A percentile compares a stretch with the other conserved stretches of the same genome.
phyloP scores from a whole-genome alignment of 345 rosid genomes.

The Syzygium oleosum region DNA sequence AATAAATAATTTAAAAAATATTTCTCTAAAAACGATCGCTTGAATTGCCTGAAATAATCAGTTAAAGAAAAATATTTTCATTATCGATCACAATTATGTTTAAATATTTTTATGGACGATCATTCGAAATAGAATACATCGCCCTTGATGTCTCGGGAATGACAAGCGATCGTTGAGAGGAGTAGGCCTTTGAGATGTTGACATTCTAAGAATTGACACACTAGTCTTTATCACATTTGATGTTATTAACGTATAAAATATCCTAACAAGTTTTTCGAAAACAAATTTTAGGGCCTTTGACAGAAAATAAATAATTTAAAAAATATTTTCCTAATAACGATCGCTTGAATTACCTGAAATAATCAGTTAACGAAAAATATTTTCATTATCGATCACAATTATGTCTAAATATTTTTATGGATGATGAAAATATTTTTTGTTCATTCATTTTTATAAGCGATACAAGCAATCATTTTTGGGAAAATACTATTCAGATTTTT shows the following conservation, averaged over 20 bases:
- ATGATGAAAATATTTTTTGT: fast-evolving
- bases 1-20: neutral
- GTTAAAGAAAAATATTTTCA: neutral
- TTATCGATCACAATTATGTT: neutral
- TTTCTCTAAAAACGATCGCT: neutral
- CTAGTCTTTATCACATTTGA: neutral
- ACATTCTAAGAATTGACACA: neutral
- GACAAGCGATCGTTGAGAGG: neutral
- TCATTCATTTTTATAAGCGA: neutral
- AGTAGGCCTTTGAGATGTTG: neutral
- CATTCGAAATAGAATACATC: too few species aligned
- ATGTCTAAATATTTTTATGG: neutral
- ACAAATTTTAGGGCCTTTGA: neutral
- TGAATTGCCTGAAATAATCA: neutral
- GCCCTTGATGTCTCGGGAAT: neutral
- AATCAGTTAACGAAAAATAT: neutral
- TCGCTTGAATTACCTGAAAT: neutral
- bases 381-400: neutral
- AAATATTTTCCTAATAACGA: neutral
- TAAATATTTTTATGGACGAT: neutral
- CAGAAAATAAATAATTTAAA: neutral
- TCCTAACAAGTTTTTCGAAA: neutral
- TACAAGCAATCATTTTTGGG: neutral
- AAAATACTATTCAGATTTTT: neutral
- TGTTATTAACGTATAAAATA: neutral